A percentile compares a stretch with the other conserved stretches of the same genome.
Conservation (phyloP, 805 yeast genomes). For the Candida multigemmis region DNA sequence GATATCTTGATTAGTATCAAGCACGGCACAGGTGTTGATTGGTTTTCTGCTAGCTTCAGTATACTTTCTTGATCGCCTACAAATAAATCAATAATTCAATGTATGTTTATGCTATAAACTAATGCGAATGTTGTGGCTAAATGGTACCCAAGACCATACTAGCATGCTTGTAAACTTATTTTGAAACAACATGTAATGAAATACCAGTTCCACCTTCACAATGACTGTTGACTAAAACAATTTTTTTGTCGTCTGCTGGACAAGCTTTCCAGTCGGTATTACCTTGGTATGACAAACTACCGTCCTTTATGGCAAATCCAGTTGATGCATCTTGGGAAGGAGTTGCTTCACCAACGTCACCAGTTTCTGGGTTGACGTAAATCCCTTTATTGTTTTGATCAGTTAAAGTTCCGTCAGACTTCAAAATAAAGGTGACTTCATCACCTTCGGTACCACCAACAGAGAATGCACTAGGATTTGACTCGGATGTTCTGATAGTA, state of each 20-base stretch:
- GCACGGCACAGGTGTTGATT: too few relatives aligned
- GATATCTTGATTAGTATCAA: too few relatives aligned
- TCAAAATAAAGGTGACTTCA: constrained; percentile 13
- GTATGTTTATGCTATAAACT: too few relatives aligned
- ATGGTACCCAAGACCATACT: too few relatives aligned
- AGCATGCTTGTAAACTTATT: too few relatives aligned
- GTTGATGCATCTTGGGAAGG: constrained; percentile 23
- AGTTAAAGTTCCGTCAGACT: constrained; percentile 15
- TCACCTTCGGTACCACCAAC: constrained; percentile 23
- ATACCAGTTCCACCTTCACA: constrained; percentile 21
- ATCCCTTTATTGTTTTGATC: constrained; percentile 23
- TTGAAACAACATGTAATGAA: constrained; percentile 14
- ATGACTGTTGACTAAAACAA: constrained; percentile 14
- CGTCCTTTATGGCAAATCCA: constrained; percentile 30
- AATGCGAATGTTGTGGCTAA: too few relatives aligned
- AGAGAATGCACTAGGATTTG: constrained; percentile 22
- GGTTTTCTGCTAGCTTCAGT: too few relatives aligned
- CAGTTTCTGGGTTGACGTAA: constrained; percentile 18
- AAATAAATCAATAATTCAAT: too few relatives aligned
- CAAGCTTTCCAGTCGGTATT: constrained; percentile 29
- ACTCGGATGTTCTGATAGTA: constrained; percentile 15
- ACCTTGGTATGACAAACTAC: constrained; percentile 25
- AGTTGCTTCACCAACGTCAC: constrained; percentile 22
- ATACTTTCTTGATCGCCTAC: too few relatives aligned
- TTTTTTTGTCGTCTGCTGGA: constrained; percentile 16